Percentiles rank a stretch among this genome's conserved stretches.
Evolutionary conservation across 2,329 filamentous ascomycete genomes (phyloP).

Genomic region (Fusarium sp.): DNA sequence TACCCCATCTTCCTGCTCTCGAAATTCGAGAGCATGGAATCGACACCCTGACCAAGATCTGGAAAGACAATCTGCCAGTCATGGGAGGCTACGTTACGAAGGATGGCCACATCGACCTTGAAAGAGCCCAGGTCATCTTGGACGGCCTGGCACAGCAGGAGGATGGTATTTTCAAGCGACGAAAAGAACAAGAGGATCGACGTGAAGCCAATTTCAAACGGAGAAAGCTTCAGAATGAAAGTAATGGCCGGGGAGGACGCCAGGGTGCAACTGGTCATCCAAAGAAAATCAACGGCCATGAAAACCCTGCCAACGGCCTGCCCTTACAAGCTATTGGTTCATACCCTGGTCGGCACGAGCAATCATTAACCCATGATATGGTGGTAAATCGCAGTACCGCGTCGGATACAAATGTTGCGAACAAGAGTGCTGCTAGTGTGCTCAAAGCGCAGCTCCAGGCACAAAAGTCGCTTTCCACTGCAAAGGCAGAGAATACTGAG

Average conservation of each 20-base stretch:
- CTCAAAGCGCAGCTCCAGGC: conserved; percentile 82
- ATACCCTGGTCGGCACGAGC: conserved; percentile 64
- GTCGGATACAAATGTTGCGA: conserved; percentile 80
- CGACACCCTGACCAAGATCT: conserved; percentile 95
- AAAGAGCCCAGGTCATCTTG: conserved; percentile 87
- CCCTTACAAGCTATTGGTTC: conserved; percentile 58
- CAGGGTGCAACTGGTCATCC: conserved; percentile 32
- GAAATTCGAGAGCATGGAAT: conserved; percentile 98
- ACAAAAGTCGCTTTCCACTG: conserved; percentile 41
- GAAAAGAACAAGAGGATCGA: conserved; percentile 87
- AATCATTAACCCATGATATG: conserved; percentile 83
- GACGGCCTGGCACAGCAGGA: conserved; percentile 91
- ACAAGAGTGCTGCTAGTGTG: conserved; percentile 93
- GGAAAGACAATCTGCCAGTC: conserved; percentile 88
- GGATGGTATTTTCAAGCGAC: conserved; percentile 89
- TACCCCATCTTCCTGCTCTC: conserved; percentile 95
- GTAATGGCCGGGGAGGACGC: conserved; percentile 49
- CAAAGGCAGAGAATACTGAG: conserved; percentile 44
- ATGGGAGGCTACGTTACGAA: conserved; percentile 98
- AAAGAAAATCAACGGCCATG: conserved; percentile 50
- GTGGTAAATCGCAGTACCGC: conserved; percentile 79
- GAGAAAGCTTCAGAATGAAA: conserved; percentile 76
- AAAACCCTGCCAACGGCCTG: conserved; percentile 51
- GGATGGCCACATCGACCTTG: conserved; percentile 90
- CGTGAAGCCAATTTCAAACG: conserved; percentile 83